These are phyloP conservation scores for Rhodotorula diobovata DNA, from an alignment of 768 basidiomycete genomes.

Conservation along the genomic window DNA sequence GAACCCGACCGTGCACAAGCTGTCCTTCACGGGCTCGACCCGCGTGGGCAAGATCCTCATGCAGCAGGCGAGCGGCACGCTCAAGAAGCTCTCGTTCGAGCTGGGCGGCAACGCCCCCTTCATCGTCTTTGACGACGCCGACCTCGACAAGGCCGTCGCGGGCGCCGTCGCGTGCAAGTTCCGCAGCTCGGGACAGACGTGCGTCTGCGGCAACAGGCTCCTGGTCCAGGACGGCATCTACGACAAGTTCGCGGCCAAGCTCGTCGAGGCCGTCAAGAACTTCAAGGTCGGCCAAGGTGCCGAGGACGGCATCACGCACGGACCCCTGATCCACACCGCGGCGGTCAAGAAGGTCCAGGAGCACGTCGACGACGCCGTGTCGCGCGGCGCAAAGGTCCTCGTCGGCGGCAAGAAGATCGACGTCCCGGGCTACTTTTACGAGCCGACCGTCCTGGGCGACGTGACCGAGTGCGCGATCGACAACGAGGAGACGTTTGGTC, in stretches of 20 bases:
- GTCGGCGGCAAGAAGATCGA: constrained; percentile 74
- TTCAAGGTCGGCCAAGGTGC: constrained; percentile 78
- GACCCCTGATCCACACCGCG: constrained; percentile 82
- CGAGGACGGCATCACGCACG: constrained; percentile 66
- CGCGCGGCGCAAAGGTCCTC: constrained; percentile 78
- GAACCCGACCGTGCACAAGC: constrained; percentile 75
- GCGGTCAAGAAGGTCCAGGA: constrained; percentile 77
- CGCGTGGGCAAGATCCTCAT: constrained; percentile 50
- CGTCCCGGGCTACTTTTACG: constrained; percentile 44
- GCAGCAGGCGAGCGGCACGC: constrained; percentile 44
- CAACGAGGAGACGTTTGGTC: constrained; percentile 83
- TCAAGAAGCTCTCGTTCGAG: constrained; percentile 55
- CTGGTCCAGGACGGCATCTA: constrained; percentile 81
- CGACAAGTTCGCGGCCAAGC: constrained; percentile 81
- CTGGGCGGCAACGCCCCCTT: constrained; percentile 94
- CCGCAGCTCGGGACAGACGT: constrained; percentile 36
- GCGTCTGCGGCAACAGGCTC: constrained; percentile 79
- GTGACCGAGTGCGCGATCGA: constrained; percentile 64
- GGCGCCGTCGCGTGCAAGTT: constrained; percentile 55
- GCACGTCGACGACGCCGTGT: constrained; percentile 83
- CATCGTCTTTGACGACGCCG: constrained; percentile 92
- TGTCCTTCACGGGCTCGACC: constrained; percentile 55
- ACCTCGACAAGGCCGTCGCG: constrained; percentile 84
- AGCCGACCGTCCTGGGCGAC: constrained; percentile 76
- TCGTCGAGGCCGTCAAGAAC: constrained; percentile 59